Base-by-base conservation (phyloP, 768 basidiomycete genomes). In the Boletus sensibilis region DNA sequence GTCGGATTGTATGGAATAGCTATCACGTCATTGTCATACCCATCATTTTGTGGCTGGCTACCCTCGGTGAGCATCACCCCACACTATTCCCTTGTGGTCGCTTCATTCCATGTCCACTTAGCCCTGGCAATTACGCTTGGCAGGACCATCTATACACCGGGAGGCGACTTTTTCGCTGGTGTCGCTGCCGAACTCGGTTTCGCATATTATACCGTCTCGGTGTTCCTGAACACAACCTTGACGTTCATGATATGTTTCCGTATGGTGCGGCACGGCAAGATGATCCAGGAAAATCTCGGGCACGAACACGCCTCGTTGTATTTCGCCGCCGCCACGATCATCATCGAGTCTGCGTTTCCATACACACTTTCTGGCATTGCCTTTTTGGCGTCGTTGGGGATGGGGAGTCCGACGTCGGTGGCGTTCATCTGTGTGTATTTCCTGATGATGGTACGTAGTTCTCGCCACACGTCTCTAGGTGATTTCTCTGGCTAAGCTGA, bases 1-100 rank as follows among this genome's bases (percentile, higher is more conserved):
- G 74, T 61, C 71, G 58, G 38, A 57, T 76, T 25, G 54, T 78
- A 35, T 78, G 73, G 72, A 39, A 65, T 31, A 61, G 35, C 37
- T 23, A 56, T 47, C 34, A 29, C 7, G 56, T 42, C 21, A 27
- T 65, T 20, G 2, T 60, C 14, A 11, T 59, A 14, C 69, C 69
- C 25, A 12, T 46, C 25, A 23, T 60, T 41, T n/a, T 72, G 16
- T 71, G 69, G 71, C 0, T 64, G 13, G 25, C 40, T 37, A 62
- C 64, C 16, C 55, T 71, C 3, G 44, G 69, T 71, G 35, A 54
- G 65, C 4, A 20, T 35, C 27, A 10, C 10, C 2, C 7, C 16
- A 12, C 18, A 20, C 4, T 5, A n/a, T 5, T 23, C 16, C 3
- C 11, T 11, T 1, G 25, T 39, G 11, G 1, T 29, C 4, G 3